A percentile compares a stretch with the other conserved stretches of the same genome.
These are phyloP conservation scores for Malus hybrid DNA, from an alignment of 331 rosid species.

Conservation along the genomic window DNA sequence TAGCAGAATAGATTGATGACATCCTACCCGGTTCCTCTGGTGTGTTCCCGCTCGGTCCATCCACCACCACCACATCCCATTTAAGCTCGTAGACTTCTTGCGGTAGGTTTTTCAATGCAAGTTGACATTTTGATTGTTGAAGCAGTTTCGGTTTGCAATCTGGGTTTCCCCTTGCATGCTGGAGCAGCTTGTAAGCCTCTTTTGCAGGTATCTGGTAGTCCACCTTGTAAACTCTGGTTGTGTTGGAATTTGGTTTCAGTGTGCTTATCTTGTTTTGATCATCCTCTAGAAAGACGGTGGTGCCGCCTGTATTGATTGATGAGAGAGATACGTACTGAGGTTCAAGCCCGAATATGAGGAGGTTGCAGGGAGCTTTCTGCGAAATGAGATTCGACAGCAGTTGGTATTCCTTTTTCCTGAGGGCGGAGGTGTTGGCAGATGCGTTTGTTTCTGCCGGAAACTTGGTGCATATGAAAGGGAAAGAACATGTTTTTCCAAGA, in stretches of 20 bases:
- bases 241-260: constrained; percentile 32
- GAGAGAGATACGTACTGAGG: constrained; percentile 56
- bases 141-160: constrained; percentile 39
- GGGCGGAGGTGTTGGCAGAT: constrained; percentile 19
- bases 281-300: constrained; percentile 59
- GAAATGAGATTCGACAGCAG: constrained; percentile 50
- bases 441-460: not conserved
- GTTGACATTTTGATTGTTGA: constrained; percentile 59
- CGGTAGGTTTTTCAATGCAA: constrained; percentile 68
- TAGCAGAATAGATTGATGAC: constrained; percentile 63
- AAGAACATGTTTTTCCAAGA: constrained; percentile 22
- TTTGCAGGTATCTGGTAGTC: constrained; percentile 51
- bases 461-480: constrained; percentile 14
- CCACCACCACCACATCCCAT: constrained; percentile 78
- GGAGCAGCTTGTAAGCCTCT: constrained; percentile 57
- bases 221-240: constrained; percentile 42
- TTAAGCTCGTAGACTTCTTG: constrained; percentile 47
- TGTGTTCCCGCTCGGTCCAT: constrained; percentile 66
- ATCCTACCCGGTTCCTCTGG: constrained; percentile 77
- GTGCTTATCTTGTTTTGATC: constrained; percentile 29
- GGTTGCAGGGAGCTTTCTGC: constrained; percentile 69
- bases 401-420: constrained; percentile 57
- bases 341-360: constrained; percentile 75
- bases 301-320: constrained; percentile 59
- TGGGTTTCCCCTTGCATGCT: constrained; percentile 53